Percentiles rank a stretch among this genome's conserved stretches.
phyloP scores from a whole-genome alignment of 2,329 filamentous ascomycete genomes.

The Dichotomopilus funicola region DNA sequence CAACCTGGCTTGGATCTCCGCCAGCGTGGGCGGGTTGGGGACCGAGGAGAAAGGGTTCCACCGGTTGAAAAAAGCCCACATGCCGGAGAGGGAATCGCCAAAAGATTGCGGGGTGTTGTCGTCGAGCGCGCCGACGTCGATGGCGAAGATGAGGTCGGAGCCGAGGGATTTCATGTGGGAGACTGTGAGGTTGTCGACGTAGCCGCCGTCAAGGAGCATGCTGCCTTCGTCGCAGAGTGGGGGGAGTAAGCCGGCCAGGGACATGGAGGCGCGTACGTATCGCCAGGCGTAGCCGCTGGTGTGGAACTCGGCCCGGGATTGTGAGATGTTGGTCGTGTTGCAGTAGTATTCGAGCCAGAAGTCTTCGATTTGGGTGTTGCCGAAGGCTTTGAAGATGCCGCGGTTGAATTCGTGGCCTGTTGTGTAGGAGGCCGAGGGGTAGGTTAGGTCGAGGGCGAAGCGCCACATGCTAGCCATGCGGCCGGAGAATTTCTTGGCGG shows the following conservation, averaged over 20 bases:
- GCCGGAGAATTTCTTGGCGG: constrained; percentile 94
- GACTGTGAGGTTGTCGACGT: constrained; percentile 94
- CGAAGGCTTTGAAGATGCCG: constrained; percentile 97
- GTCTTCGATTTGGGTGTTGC: constrained; percentile 94
- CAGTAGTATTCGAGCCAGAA: constrained; percentile 99
- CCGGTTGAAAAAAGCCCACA: constrained; percentile 90
- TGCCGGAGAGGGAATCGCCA: constrained; percentile 87
- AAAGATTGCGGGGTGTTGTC: constrained; percentile 88
- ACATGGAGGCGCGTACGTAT: constrained; percentile 95
- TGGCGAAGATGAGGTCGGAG: constrained; percentile 87
- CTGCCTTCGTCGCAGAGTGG: constrained; percentile 94
- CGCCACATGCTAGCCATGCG: constrained; percentile 99
- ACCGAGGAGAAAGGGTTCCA: constrained; percentile 92
- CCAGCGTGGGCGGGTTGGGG: constrained; percentile 88
- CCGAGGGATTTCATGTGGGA: constrained; percentile 94
- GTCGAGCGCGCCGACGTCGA: constrained; percentile 89
- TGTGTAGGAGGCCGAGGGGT: constrained; percentile 93
- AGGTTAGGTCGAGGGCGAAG: constrained; percentile 93
- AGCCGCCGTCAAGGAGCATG: constrained; percentile 94
- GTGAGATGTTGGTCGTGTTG: constrained; percentile 98
- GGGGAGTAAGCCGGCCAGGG: constrained; percentile 82
- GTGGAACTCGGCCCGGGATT: constrained; percentile 85
- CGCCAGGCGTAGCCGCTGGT: constrained; percentile 96
- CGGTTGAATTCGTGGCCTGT: constrained; percentile 98
- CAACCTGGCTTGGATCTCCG: constrained; percentile 89